Percentiles rank a stretch among this genome's conserved stretches.
phyloP scores from a whole-genome alignment of 805 yeast genomes.

The Zygosaccharomyces bailii region DNA sequence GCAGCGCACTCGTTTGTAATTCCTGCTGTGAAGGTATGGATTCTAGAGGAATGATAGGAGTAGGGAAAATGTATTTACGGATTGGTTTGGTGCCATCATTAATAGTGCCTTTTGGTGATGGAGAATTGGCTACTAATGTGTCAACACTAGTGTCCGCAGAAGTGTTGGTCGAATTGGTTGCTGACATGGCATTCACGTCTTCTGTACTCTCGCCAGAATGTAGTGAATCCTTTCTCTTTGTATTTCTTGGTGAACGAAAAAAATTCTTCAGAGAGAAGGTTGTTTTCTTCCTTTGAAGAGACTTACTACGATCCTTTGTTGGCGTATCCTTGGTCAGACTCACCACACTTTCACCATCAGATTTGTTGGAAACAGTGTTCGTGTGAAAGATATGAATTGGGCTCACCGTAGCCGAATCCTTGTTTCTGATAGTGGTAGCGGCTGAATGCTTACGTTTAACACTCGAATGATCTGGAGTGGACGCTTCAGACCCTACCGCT shows the following conservation, averaged over 20 bases:
- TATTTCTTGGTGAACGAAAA: constrained; percentile 32
- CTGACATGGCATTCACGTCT: constrained; percentile 3
- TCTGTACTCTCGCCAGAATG: constrained; percentile 9
- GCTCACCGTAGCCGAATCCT: constrained; percentile 3
- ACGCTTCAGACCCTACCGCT: neutral
- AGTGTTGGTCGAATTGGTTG: neutral
- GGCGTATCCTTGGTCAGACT: constrained; percentile 2
- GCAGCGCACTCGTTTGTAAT: neutral
- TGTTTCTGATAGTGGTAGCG: neutral
- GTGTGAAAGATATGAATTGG: constrained; percentile 1
- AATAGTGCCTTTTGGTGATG: neutral
- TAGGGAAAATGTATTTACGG: constrained; percentile 20
- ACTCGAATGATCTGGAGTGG: neutral
- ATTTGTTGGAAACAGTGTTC: neutral
- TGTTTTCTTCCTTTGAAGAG: constrained; percentile 29
- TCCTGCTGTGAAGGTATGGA: constrained; percentile 7
- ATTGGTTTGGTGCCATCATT: constrained; percentile 4
- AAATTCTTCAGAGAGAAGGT: constrained; percentile 32
- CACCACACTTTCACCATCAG: neutral
- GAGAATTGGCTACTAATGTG: constrained; percentile 14
- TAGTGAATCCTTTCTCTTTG: constrained; percentile 3
- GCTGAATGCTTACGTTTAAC: constrained; percentile 4
- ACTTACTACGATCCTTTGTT: neutral
- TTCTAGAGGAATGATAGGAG: constrained; percentile 20
- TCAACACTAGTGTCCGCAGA: neutral